These are phyloP conservation scores for Salix viminalis DNA, from an alignment of 345 rosid genomes.

Conservation along the genomic window DNA sequence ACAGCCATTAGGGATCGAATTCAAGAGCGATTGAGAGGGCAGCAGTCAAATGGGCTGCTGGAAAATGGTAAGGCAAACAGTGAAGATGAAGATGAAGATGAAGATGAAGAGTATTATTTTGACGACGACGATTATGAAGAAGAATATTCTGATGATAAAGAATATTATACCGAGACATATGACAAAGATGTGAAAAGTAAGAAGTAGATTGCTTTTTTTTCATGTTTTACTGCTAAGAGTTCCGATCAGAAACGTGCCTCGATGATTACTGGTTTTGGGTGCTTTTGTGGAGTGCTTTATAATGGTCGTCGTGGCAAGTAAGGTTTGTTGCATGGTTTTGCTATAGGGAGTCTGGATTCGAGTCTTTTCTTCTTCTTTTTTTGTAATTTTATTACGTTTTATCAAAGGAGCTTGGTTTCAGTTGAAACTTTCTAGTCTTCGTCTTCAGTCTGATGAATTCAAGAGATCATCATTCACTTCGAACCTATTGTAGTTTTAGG, in stretches of 20 bases:
- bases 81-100: constrained; percentile 27
- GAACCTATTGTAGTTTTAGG: not conserved
- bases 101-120: constrained; percentile 26
- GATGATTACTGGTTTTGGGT: not conserved
- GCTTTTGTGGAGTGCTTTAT: not conserved
- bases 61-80: constrained; percentile 26
- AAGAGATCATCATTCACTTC: not conserved
- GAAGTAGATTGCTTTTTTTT: constrained; percentile 16
- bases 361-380: not conserved
- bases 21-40: constrained; percentile 68
- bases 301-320: not conserved
- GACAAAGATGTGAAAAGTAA: constrained; percentile 18
- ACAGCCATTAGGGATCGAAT: constrained; percentile 80
- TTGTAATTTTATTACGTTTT: not conserved
- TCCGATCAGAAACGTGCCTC: not conserved
- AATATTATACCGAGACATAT: constrained; percentile 36
- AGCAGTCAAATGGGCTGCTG: constrained; percentile 32
- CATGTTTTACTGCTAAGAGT: not conserved
- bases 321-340: not conserved
- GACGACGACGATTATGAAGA: constrained; percentile 17
- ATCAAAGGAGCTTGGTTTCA: not conserved
- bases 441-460: too few species aligned
- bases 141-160: constrained; percentile 28
- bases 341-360: not conserved
- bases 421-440: not conserved